Base-by-base conservation (phyloP, 371 early-diverging fungal species). In the Gilbertella persicaria region DNA sequence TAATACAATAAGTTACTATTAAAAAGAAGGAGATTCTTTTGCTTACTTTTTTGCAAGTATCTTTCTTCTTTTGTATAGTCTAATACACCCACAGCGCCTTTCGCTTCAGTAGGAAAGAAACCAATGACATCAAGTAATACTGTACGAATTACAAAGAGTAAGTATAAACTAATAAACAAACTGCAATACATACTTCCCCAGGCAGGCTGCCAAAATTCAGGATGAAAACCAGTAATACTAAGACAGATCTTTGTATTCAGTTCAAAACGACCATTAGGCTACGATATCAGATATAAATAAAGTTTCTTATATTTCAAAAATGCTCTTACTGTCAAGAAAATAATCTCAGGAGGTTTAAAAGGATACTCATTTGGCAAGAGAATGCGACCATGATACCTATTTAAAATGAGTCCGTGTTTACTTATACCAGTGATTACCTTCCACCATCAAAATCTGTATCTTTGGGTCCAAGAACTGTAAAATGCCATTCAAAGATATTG, bases 171-270 rank as follows among this genome's bases (percentile, higher is more conserved):
- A 20, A 38, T 30, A 23, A 48, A 0, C 7, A 28, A 23, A 29
- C 8, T n/a, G 16, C 9, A 5, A 17, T 9, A 73, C 79, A 57
- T 72, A 84, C 83, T 86, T 16, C 90, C 90, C 96, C 97, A 96
- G 2, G 94, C 92, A 0, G 98, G 97, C 50, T 92, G 87, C 97
- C 98, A 96, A 52, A 78, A 87, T 67, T 97, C 90, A 17, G 95
- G 94, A 67, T 97, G 96, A 69, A 90, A 90, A 23, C 89, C 92
- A 28, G 95, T 94, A 38, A 95, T 90, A 51, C 90, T 92, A 29
- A 96, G 73, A 57, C 98, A 97, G 2, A 97, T 94, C 63, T 96
- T 93, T 53, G 88, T 93, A 61, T 89, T 79, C 20, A 91, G 65
- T 61, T 95, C 91, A 66, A 97, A 97, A 6, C 98, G 84, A 10